Evolutionary conservation across 2,329 filamentous ascomycete species (phyloP).

Genomic region (Sporothrix curviconia): DNA sequence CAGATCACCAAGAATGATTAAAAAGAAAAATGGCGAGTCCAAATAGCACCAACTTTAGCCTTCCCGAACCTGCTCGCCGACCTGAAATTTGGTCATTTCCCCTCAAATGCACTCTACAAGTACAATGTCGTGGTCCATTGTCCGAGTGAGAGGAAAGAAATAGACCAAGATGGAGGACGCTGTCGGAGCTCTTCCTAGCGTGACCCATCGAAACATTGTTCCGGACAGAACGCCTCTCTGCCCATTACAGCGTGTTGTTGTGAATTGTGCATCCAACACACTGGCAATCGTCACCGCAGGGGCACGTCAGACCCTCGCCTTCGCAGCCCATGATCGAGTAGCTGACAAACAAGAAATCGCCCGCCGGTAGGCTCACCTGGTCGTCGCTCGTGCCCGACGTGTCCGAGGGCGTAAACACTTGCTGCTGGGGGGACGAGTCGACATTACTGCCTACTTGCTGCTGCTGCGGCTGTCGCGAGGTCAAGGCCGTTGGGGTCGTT

Average conservation of each 20-base stretch:
- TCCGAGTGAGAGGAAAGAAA: neutral
- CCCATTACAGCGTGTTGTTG: slow-evolving; percentile 36
- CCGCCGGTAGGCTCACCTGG: slow-evolving; percentile 40
- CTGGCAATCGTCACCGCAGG: slow-evolving; percentile 59
- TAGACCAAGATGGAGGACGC: too few species aligned
- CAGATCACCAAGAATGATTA: too few species aligned
- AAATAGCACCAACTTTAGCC: too few species aligned
- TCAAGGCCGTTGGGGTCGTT: neutral
- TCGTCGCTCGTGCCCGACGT: slow-evolving; percentile 43
- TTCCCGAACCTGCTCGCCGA: too few species aligned
- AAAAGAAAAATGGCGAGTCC: too few species aligned
- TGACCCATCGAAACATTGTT: neutral
- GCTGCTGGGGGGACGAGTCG: slow-evolving; percentile 25
- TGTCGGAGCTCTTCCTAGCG: slow-evolving; percentile 1
- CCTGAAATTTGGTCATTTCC: too few species aligned
- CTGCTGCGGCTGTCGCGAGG: neutral
- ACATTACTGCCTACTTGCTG: too few species aligned
- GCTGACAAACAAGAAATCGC: slow-evolving; percentile 54
- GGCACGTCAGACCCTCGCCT: slow-evolving; percentile 35
- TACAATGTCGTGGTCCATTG: too few species aligned
- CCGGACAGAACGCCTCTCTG: neutral
- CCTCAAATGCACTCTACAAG: too few species aligned
- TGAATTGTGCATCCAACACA: slow-evolving; percentile 63
- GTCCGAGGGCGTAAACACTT: slow-evolving; percentile 42
- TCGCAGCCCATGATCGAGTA: slow-evolving; percentile 21